Evolutionary conservation across 306 rosid genomes (phyloP).

Genomic region (Cyamopsis tetragonoloba): DNA sequence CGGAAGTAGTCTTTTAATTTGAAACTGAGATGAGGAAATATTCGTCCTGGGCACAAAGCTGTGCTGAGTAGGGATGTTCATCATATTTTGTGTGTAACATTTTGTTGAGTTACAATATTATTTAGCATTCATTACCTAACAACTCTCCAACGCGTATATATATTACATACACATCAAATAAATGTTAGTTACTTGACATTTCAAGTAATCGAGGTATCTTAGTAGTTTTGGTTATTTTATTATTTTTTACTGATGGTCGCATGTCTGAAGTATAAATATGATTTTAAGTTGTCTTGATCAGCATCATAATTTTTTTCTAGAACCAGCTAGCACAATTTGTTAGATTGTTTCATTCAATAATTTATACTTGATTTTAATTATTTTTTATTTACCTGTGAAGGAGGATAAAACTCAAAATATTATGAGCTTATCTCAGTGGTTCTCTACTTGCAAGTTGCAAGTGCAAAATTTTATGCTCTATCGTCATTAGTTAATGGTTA

Average conservation of each 20-base stretch:
- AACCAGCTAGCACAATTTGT: too few relatives aligned
- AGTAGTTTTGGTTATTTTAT: neutral
- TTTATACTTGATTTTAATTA: too few relatives aligned
- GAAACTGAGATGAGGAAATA: slow-evolving; percentile 20
- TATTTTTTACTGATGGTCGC: neutral
- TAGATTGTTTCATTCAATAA: too few relatives aligned
- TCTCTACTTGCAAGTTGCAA: too few relatives aligned
- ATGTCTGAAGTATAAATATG: neutral
- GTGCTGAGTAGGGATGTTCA: slow-evolving; percentile 21
- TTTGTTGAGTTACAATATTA: slow-evolving; percentile 1
- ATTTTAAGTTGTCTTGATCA: too few relatives aligned
- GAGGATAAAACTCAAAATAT: too few relatives aligned
- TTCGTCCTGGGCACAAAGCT: slow-evolving; percentile 16
- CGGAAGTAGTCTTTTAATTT: slow-evolving; percentile 27
- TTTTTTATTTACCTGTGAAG: too few relatives aligned
- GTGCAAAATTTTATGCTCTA: too few relatives aligned
- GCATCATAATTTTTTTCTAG: too few relatives aligned
- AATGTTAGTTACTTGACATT: slow-evolving; percentile 16
- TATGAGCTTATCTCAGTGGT: too few relatives aligned
- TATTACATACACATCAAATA: slow-evolving; percentile 19
- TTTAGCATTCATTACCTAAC: neutral
- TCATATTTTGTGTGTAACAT: slow-evolving; percentile 8
- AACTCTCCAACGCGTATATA: slow-evolving; percentile 7
- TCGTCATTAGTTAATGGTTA: too few relatives aligned
- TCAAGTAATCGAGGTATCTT: neutral